phyloP scores from a whole-genome alignment of 352 stramenopile species.

The Phytophthora pisi region DNA sequence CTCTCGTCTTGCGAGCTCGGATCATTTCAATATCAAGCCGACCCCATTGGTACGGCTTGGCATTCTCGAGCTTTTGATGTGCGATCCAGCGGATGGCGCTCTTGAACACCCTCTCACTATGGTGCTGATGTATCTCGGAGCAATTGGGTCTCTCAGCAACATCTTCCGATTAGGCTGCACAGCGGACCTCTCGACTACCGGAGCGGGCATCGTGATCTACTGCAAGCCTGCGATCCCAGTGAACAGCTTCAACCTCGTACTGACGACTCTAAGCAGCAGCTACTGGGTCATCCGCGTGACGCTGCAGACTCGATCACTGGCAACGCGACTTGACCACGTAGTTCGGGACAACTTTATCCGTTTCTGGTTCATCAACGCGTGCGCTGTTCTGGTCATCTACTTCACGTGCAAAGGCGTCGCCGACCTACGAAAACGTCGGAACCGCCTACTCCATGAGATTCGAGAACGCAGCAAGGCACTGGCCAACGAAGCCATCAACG shows the following conservation, averaged over 20 bases:
- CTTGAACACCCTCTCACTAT: slow-evolving; percentile 39
- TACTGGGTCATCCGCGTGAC: slow-evolving; percentile 49
- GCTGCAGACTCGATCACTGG: slow-evolving; percentile 36
- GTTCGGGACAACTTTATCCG: slow-evolving; percentile 31
- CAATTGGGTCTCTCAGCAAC: slow-evolving; percentile 47
- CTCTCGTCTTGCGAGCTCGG: slow-evolving; percentile 7
- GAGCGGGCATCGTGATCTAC: slow-evolving; percentile 38
- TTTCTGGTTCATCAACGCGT: slow-evolving; percentile 30
- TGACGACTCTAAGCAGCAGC: slow-evolving; percentile 23
- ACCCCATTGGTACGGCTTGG: slow-evolving; percentile 11
- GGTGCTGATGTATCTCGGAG: slow-evolving; percentile 47
- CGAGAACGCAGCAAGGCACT: no score
- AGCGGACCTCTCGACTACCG: slow-evolving; percentile 21
- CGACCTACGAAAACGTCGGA: no score
- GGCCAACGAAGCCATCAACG: no score
- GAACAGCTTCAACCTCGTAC: slow-evolving; percentile 30
- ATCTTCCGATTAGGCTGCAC: slow-evolving; percentile 44
- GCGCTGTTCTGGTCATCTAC: slow-evolving; percentile 35
- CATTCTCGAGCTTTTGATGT: slow-evolving; percentile 21
- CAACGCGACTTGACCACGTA: slow-evolving; percentile 29
- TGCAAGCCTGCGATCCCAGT: slow-evolving; percentile 41
- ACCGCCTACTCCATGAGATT: no score
- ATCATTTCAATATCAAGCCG: slow-evolving; percentile 5
- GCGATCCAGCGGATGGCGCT: slow-evolving; percentile 34
- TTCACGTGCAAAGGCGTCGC: slow-evolving; percentile 34